phyloP scores from a whole-genome alignment of 2,329 filamentous ascomycete species.

The Ascochyta viciae-villosae region DNA sequence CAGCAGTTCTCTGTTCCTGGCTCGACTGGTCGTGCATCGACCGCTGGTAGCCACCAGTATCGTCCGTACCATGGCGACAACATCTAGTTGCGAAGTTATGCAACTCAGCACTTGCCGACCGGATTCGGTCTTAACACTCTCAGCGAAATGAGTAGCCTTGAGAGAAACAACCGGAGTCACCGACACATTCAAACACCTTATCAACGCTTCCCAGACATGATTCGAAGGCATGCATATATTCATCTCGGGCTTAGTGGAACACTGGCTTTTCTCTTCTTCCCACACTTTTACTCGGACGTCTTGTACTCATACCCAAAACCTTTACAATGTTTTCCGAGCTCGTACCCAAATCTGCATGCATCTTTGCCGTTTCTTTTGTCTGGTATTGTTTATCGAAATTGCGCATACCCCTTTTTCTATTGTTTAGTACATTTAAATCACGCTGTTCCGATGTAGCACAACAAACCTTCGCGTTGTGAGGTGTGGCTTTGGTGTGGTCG shows the following conservation, averaged over 20 bases:
- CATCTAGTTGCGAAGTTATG: slow-evolving; percentile 17
- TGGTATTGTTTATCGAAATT: slow-evolving; percentile 25
- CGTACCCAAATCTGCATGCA: slow-evolving; percentile 9
- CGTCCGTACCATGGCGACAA: slow-evolving; percentile 34
- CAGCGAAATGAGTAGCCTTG: background rate
- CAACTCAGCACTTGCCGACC: background rate
- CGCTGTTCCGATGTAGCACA: slow-evolving; percentile 15
- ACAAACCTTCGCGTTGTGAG: background rate
- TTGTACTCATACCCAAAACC: slow-evolving; percentile 16
- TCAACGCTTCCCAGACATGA: background rate
- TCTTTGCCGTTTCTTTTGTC: slow-evolving; percentile 16
- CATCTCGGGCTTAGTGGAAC: background rate
- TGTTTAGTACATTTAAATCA: slow-evolving; percentile 27
- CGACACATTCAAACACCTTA: background rate
- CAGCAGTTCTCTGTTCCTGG: slow-evolving; percentile 35
- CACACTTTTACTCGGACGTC: slow-evolving; percentile 7
- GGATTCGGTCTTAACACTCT: background rate
- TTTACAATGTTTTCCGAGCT: slow-evolving; percentile 8
- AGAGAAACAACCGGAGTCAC: background rate
- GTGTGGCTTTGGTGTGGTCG: background rate
- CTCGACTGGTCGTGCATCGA: slow-evolving; percentile 43
- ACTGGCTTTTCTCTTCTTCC: slow-evolving; percentile 4
- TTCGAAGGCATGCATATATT: background rate
- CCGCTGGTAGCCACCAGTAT: slow-evolving; percentile 40
- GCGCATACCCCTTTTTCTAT: slow-evolving; percentile 36